A percentile compares a stretch with the other conserved stretches of the same genome.
phyloP scores from a whole-genome alignment of 805 yeast species.

The Cyberlindnera veronae region DNA sequence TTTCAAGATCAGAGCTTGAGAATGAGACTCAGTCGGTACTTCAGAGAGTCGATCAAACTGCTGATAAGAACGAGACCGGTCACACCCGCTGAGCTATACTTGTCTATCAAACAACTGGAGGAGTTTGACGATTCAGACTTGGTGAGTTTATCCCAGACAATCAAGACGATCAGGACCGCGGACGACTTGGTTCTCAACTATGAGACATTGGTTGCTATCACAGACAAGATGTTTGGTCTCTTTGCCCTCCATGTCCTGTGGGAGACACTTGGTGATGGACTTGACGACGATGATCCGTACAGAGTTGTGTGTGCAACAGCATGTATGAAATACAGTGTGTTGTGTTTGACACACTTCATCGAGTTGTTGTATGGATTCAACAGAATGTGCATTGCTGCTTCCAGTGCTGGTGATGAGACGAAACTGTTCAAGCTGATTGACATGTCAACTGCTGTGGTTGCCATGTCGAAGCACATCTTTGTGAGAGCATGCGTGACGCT shows the following conservation, averaged over 20 bases:
- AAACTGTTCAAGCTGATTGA: constrained; percentile 18
- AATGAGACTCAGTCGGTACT: constrained; percentile 5
- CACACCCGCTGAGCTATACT: constrained; percentile 14
- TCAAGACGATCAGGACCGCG: constrained; percentile 5
- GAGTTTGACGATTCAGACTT: constrained; percentile 12
- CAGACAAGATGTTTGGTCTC: constrained; percentile 10
- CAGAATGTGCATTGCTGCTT: constrained; percentile 3
- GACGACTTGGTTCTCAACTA: constrained; percentile 6
- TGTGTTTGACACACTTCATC: constrained; percentile 22
- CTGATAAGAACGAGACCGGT: constrained; percentile 7
- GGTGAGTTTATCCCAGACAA: constrained; percentile 6
- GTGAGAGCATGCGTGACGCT: constrained; percentile 17
- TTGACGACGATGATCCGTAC: constrained; percentile 10
- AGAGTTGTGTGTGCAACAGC: constrained; percentile 15
- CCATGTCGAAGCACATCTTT: constrained; percentile 13
- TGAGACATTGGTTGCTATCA: constrained; percentile 2
- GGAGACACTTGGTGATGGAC: constrained; percentile 18
- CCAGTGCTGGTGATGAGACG: constrained; percentile 2
- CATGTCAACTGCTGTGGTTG: constrained; percentile 10
- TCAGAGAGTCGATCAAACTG: constrained; percentile 15
- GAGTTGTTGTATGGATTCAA: constrained; percentile 19
- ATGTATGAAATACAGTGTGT: constrained; percentile 20
- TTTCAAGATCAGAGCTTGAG: neutral
- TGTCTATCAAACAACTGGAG: constrained; percentile 17
- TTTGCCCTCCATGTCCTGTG: constrained; percentile 18